phyloP scores from a whole-genome alignment of 768 basidiomycete genomes.

The Amanita subjunquillea region DNA sequence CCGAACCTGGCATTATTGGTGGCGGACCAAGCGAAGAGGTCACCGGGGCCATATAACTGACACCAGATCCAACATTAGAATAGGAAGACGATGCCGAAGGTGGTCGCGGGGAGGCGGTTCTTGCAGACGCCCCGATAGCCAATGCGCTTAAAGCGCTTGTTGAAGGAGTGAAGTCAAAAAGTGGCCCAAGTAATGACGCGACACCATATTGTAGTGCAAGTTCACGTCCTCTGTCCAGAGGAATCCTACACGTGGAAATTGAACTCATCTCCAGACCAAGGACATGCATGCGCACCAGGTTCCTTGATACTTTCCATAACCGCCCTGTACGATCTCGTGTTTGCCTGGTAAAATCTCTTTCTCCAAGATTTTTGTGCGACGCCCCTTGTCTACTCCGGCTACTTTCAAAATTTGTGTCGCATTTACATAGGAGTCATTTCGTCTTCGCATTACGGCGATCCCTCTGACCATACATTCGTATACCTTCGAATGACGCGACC shows the following conservation, averaged over 20 bases:
- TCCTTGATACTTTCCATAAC: constrained; percentile 98
- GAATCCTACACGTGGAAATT: constrained; percentile 59
- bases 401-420: constrained; percentile 99
- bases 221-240: constrained; percentile 87
- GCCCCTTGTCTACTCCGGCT: constrained; percentile 94
- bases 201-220: constrained; percentile 91
- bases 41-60: constrained; percentile 31
- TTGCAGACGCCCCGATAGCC: constrained; percentile 39
- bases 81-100: constrained; percentile 63
- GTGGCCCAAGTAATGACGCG: constrained; percentile 71
- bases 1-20: constrained; percentile 82
- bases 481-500: constrained; percentile 50
- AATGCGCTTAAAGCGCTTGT: constrained; percentile 61
- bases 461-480: constrained; percentile 98
- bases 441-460: constrained; percentile 96
- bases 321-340: constrained; percentile 98
- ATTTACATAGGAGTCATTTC: constrained; percentile 92
- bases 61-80: constrained; percentile 38
- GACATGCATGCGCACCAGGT: constrained; percentile 63
- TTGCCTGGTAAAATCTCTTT: constrained; percentile 93
- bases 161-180: constrained; percentile 89
- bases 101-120: constrained; percentile 48
- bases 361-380: constrained; percentile 92
- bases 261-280: constrained; percentile 1
- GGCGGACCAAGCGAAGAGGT: constrained; percentile 62